Evolutionary conservation across 73 alveolate species (phyloP).

Genomic region (Diophrys appendiculata): DNA sequence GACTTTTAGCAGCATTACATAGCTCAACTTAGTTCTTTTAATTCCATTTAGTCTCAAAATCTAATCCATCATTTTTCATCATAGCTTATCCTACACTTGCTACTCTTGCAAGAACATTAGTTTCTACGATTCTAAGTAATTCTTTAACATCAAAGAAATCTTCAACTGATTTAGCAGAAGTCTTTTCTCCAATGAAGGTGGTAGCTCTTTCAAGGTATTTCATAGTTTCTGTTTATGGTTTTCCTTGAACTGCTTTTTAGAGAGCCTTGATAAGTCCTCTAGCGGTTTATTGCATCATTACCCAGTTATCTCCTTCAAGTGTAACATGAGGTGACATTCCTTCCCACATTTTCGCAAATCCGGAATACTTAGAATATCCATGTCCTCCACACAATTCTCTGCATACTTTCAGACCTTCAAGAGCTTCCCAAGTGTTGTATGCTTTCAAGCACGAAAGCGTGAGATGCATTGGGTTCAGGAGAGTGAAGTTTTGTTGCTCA

Average conservation of each 20-base stretch:
- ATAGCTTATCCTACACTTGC: not conserved
- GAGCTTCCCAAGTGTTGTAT: constrained; percentile 44
- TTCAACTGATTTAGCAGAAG: not conserved
- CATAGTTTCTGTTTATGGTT: not conserved
- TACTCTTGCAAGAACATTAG: not conserved
- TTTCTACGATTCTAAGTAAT: not conserved
- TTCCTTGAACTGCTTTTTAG: constrained; percentile 40
- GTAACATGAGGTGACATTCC: constrained; percentile 52
- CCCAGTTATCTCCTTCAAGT: constrained; percentile 61
- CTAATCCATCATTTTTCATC: not conserved
- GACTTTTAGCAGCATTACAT: not conserved
- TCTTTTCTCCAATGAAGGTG: not conserved
- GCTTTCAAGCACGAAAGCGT: constrained; percentile 76
- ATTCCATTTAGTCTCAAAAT: not conserved
- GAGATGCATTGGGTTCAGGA: constrained; percentile 70
- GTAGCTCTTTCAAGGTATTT: not conserved
- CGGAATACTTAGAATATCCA: constrained; percentile 73
- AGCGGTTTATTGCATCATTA: constrained; percentile 63
- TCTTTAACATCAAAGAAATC: not conserved
- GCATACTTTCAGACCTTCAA: constrained; percentile 63
- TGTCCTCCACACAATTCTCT: constrained; percentile 91
- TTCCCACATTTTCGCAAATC: constrained; percentile 60
- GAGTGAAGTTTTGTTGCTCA: constrained; percentile 60
- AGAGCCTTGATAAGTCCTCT: constrained; percentile 33
- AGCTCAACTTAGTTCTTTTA: not conserved